Evolutionary conservation across 2,329 filamentous ascomycete species (phyloP).

Genomic region (Trichoderma atroviride): DNA sequence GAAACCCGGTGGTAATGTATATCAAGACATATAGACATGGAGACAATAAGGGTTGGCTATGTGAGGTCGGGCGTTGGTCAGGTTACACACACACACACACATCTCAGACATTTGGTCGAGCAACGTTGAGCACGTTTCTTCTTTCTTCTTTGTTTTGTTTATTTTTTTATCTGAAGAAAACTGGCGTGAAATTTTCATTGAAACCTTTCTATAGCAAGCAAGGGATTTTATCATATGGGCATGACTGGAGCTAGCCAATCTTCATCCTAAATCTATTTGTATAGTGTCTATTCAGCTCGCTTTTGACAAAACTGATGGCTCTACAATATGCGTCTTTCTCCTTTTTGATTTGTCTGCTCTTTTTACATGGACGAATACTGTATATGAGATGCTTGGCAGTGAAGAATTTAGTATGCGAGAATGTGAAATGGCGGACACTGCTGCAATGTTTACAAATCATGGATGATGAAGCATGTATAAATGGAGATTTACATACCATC

Average conservation of each 20-base stretch:
- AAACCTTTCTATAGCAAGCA: background rate
- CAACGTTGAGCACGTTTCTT: conserved; percentile 12
- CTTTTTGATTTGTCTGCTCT: background rate
- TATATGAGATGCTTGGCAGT: too few relatives aligned
- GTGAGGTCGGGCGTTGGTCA: conserved; percentile 29
- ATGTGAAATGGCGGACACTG: background rate
- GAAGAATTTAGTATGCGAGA: background rate
- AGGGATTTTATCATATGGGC: conserved; percentile 9
- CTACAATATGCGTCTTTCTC: background rate
- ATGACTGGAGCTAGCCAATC: conserved; percentile 15
- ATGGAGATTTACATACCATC: background rate
- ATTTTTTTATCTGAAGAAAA: background rate
- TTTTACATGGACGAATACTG: background rate
- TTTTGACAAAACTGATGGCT: background rate
- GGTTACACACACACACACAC: background rate
- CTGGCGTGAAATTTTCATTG: conserved; percentile 11
- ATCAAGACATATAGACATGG: conserved; percentile 32
- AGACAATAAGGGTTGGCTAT: conserved; percentile 19
- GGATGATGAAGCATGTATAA: background rate
- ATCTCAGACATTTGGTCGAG: conserved; percentile 11
- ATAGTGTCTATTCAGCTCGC: conserved; percentile 8
- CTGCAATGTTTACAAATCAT: background rate
- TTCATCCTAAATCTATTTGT: background rate
- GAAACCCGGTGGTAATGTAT: conserved; percentile 33
- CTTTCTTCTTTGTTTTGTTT: background rate